Evolutionary conservation across 164 flowering plant genomes (phyloP).

Genomic region (Piper longum): DNA sequence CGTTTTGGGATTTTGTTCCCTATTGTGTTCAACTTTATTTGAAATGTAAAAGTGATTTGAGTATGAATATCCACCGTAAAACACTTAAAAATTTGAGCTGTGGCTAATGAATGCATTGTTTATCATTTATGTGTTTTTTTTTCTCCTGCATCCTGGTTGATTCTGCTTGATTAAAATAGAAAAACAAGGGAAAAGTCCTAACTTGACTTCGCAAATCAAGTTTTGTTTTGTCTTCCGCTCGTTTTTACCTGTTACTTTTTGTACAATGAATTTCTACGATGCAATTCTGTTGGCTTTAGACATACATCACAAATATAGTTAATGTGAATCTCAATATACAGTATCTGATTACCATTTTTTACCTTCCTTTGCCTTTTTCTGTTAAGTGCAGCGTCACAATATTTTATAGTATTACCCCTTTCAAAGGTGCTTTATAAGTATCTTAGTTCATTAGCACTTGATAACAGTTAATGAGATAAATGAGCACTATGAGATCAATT

Average conservation of each 20-base stretch:
- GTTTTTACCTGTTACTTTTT: no score
- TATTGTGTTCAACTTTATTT: no score
- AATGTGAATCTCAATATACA: no score
- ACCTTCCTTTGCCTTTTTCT: no score
- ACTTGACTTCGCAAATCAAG: not conserved
- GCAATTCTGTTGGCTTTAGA: not conserved
- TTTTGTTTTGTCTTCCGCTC: not conserved
- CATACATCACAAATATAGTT: no score
- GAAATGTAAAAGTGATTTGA: no score
- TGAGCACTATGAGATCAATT: not conserved
- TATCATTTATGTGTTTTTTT: no score
- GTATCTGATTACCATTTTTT: no score
- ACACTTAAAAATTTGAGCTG: no score
- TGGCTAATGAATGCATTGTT: not conserved
- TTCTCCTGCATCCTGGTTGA: no score
- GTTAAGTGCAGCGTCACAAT: not conserved
- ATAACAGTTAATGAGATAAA: not conserved
- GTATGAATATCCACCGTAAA: no score
- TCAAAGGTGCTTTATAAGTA: not conserved
- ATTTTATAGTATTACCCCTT: not conserved
- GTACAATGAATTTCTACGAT: not conserved
- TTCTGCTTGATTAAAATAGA: not conserved
- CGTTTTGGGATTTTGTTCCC: not conserved
- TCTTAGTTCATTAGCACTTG: not conserved
- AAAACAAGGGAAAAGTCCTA: no score